Evolutionary conservation across 2,329 filamentous ascomycete genomes (phyloP), one percentile per base, ranked within the genome.

Genomic region (Exophiala alcalophila): DNA sequence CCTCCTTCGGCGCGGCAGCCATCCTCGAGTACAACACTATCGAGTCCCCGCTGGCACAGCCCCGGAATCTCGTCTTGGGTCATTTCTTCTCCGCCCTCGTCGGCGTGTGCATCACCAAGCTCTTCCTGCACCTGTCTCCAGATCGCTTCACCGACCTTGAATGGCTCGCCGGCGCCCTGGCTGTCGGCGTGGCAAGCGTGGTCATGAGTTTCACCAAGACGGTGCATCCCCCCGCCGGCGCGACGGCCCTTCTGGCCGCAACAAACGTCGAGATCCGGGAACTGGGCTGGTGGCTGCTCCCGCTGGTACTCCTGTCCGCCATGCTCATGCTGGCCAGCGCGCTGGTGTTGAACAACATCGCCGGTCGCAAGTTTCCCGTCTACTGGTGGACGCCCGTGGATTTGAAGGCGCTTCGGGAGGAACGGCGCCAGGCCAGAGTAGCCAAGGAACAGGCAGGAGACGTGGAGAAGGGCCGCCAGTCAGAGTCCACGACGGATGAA

Each of bases 11-110:
- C 37, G 84, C 84, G 4, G 80, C 83, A 2, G 84, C 84, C 10
- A 82, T 89, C n/a, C 74, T 89, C 25, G 77, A 85, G 56, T 89
- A 85, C 62, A 81, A 81, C 55, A 73, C 78, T 32, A 81, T 87
- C 53, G 79, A 84, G 35, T 83, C 83, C 0, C 83, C 84, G 0
- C 74, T 89, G 19, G 73, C 84, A 0, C 84, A 89, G 57, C 85
- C 85, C 1, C 80, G 84, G 16, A 86, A 83, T 60, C 73, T 78
- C 28, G 61, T 89, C 10, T 48, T 82, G 5, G 81, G 83, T n/a
- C 84, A 89, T 58, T 40, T 84, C 20, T 61, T 87, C 28, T 72
- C 81, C 1, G 73, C 78, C 8, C 25, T 80, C 3, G 66, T 81
- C 23, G 84, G 83, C 7, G 71, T 86, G 9, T 63, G 66, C 19